Base-by-base conservation (phyloP, 768 basidiomycete species). In the Leccinum obscurum region DNA sequence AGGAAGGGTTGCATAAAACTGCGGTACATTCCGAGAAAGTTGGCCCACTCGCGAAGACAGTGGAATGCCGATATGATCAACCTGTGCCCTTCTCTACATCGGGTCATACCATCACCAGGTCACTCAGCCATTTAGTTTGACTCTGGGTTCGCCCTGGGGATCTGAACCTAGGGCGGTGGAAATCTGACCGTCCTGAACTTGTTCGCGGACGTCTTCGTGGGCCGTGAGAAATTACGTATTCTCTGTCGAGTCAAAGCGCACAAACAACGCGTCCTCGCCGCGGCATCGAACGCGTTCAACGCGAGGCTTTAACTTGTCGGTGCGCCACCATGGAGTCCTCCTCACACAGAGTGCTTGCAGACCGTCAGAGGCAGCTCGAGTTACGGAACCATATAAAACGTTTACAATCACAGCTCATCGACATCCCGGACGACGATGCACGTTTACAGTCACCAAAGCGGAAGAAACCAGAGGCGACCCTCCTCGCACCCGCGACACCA, bases 311-410 rank as follows among this genome's bases (percentile, higher is more conserved):
- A 46, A 20, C n/a, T 46, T 55, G 46, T 32, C 54, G 26, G 26
- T 41, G 24, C 17, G n/a, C 22, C 32, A 17, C 52, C 34, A 89
- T 89, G 88, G 79, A 87, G 50, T 87, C 88, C 0, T 77, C 80
- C 20, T 76, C 80, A 2, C 76, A 74, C 60, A 78, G 81, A 63
- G 62, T 61, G 2, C 64, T 76, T 44, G 72, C 75, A 10, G 79
- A 80, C 28, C 69, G 69, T 49, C 72, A 67, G 30, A 78, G 68
- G 55, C 83, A 86, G 57, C 78, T 76, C 46, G 80, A 83, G 39
- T 71, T 91, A 13, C 75, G 78, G 46, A 74, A 71, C 15, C 78
- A 89, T 62, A 90, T 91, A 52, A 79, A 81, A 0, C 63, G 64
- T 0, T 73, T 91, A 26, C 81, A 89, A 60, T 77, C 83, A 0